Percentiles rank a stretch among this genome's conserved stretches.
phyloP scores from a whole-genome alignment of 306 rosid species.

The Cucumis hystrix region DNA sequence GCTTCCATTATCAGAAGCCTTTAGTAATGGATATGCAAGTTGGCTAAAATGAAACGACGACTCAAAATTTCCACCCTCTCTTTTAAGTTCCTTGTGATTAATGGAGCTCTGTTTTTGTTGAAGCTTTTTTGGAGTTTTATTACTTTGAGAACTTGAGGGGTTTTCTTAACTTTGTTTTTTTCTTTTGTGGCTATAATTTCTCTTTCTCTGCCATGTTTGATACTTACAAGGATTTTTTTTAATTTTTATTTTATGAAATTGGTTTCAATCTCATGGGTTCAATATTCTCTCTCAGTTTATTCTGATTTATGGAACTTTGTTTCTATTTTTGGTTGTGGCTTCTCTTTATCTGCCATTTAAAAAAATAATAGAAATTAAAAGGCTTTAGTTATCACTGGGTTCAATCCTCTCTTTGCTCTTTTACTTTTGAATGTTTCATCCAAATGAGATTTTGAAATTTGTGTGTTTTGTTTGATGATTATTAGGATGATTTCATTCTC shows the following conservation, averaged over 20 bases:
- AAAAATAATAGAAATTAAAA: neutral
- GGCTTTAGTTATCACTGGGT: neutral
- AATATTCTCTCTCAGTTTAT: neutral
- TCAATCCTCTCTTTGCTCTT: neutral
- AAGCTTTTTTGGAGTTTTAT: too few relatives aligned
- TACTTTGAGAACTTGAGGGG: too few relatives aligned
- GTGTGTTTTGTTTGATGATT: too few relatives aligned
- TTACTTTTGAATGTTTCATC: neutral
- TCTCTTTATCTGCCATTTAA: neutral
- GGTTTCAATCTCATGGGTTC: neutral
- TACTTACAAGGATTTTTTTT: neutral
- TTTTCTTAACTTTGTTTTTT: too few relatives aligned
- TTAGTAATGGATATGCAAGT: constrained; percentile 30
- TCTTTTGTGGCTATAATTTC: neutral
- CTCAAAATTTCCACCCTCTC: constrained; percentile 10
- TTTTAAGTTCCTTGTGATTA: neutral
- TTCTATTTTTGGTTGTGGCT: neutral
- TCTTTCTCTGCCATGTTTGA: neutral
- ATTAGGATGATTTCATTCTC: too few relatives aligned
- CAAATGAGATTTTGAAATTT: neutral
- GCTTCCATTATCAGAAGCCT: constrained; percentile 30
- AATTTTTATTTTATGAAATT: neutral
- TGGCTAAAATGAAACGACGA: constrained; percentile 26
- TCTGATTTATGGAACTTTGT: neutral
- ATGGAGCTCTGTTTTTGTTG: neutral